A percentile compares a stretch with the other conserved stretches of the same genome.
Evolutionary conservation across 441 rosid species (phyloP).

Genomic region (Isatis lusitanica): DNA sequence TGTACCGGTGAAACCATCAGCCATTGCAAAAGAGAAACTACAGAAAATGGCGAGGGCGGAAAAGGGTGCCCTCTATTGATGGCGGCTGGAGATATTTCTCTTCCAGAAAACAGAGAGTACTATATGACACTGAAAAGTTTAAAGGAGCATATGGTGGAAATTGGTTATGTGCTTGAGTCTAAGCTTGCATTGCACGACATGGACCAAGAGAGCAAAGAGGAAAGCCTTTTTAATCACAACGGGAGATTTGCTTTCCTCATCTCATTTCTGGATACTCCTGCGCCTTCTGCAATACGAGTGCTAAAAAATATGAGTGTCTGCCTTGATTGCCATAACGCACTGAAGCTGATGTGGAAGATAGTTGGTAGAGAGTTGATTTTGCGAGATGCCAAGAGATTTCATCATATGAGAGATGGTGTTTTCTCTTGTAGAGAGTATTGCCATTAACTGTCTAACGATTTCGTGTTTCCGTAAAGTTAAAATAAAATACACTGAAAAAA

Average conservation of each 20-base stretch:
- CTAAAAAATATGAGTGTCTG: slow-evolving; percentile 73
- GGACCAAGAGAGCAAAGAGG: slow-evolving; percentile 81
- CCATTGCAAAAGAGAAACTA: slow-evolving; percentile 46
- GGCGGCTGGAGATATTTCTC: slow-evolving; percentile 80
- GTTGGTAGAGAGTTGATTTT: slow-evolving; percentile 66
- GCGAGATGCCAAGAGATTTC: slow-evolving; percentile 82
- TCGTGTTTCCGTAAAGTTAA: too few species aligned
- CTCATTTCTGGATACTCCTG: slow-evolving; percentile 57
- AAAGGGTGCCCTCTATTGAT: slow-evolving; percentile 45
- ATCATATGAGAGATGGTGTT: slow-evolving; percentile 66
- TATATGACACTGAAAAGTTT: slow-evolving; percentile 57
- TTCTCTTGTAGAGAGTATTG: slow-evolving; percentile 78
- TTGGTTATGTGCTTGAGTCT: slow-evolving; percentile 67
- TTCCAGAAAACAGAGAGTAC: slow-evolving; percentile 61
- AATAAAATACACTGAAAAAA: too few species aligned
- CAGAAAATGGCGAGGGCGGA: slow-evolving; percentile 45
- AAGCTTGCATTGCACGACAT: slow-evolving; percentile 73
- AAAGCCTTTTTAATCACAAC: slow-evolving; percentile 69
- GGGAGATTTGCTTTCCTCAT: slow-evolving; percentile 69
- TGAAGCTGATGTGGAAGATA: slow-evolving; percentile 72
- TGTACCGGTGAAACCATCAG: slow-evolving; percentile 49
- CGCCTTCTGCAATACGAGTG: slow-evolving; percentile 55
- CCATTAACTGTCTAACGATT: too few species aligned
- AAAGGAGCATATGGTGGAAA: slow-evolving; percentile 71
- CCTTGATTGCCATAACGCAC: slow-evolving; percentile 73